Base-by-base conservation (phyloP, 1,284 basidiomycete genomes). In the Tylopilus microsporus region DNA sequence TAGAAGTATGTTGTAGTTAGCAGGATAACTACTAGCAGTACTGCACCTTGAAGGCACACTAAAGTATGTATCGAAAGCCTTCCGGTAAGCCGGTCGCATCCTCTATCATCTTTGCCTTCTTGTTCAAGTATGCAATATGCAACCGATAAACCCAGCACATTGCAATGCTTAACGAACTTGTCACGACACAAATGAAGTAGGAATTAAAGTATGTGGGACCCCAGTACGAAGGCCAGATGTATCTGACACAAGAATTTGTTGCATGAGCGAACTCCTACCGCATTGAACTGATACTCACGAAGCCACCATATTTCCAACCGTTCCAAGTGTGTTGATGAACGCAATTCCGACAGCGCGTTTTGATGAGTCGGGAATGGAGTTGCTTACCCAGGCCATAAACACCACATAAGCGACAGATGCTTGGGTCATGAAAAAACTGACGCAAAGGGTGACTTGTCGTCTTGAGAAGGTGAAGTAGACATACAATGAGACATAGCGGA, bases 121-220 rank as follows among this genome's bases (percentile, higher is more conserved):
- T 67, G 67, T 87, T 86, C 52, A 81, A 65, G n/a, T 62, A 62
- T 41, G 70, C 68, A 51, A 87, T 73, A 64, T 85, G 77, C 53
- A 66, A 60, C 57, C 82, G 77, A 73, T 86, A 82, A 37, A 76
- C 63, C 62, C 77, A 79, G 63, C 79, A 80, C 80, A 87, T 82
- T 25, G 76, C 52, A 49, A 87, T 80, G 30, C 72, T 67, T 42
- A 79, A 60, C 1, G 75, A 74, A 49, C 73, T 76, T 53, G 75
- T 74, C 47, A 82, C 76, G 68, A 82, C 79, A 68, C 81, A 83
- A 58, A 84, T 80, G 8, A 74, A 74, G 63, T 71, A 77, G 21
- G 74, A 75, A 11, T 68, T 63, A 2, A 55, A 43, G 52, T 77
- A 77, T 21, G 66, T 67, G 2, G 74, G 75, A 6, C 73, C 76